phyloP scores from a whole-genome alignment of 2,329 filamentous ascomycete species.

The Diaporthe longicolla region DNA sequence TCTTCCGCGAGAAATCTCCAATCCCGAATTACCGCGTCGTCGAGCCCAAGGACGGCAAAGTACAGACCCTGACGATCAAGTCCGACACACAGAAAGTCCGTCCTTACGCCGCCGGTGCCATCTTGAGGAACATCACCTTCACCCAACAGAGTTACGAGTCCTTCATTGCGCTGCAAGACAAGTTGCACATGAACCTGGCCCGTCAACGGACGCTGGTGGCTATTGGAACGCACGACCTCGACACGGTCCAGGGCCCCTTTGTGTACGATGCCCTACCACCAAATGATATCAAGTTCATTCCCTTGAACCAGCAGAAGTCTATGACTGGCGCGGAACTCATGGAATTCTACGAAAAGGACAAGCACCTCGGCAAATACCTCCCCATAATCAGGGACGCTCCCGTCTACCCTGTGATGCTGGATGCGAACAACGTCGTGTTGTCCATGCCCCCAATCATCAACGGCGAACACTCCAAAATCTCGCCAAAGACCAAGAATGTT shows the following conservation, averaged over 20 bases:
- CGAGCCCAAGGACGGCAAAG: conserved; percentile 78
- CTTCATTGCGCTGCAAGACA: conserved; percentile 98
- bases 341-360: conserved; percentile 95
- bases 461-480: conserved; percentile 96
- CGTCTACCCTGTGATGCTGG: conserved; percentile 96
- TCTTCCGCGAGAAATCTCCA: conserved; percentile 84
- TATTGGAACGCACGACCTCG: conserved; percentile 96
- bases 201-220: conserved; percentile 94
- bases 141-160: conserved; percentile 92
- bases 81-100: conserved; percentile 83
- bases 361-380: conserved; percentile 89
- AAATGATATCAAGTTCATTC: conserved; percentile 91
- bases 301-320: conserved; percentile 90
- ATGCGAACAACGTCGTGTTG: conserved; percentile 87
- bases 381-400: conserved; percentile 95
- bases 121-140: conserved; percentile 92
- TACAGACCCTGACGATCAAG: conserved; percentile 85
- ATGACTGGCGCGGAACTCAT: conserved; percentile 93
- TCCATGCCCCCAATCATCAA: conserved; percentile 99
- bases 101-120: conserved; percentile 89
- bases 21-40: conserved; percentile 86
- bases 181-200: conserved; percentile 96
- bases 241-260: conserved; percentile 94
- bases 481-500: conserved; percentile 89
- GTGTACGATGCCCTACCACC: conserved; percentile 94